phyloP scores from a whole-genome alignment of 2,329 filamentous ascomycete species.

The Fusarium euwallaceae region DNA sequence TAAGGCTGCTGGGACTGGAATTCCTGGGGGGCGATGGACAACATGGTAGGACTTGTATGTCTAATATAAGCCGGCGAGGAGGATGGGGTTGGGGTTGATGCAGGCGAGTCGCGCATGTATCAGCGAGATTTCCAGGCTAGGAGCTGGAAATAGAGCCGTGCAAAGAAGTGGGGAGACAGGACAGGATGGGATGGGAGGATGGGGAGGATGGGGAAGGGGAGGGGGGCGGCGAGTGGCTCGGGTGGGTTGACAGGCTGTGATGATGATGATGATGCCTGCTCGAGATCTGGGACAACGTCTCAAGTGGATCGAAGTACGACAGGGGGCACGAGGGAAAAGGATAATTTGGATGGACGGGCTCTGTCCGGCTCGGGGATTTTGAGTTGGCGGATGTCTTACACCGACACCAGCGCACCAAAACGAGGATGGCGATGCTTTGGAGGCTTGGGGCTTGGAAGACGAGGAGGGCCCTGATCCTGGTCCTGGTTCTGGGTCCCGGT shows the following conservation, averaged over 20 bases:
- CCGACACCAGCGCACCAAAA: slow-evolving; percentile 9
- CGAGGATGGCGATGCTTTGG: slow-evolving; percentile 22
- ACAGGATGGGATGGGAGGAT: slow-evolving; percentile 36
- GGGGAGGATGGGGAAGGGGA: slow-evolving; percentile 22
- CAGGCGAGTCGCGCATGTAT: slow-evolving; percentile 50
- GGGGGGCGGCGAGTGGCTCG: slow-evolving; percentile 32
- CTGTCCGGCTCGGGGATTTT: slow-evolving; percentile 42
- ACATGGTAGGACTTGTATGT: slow-evolving; percentile 48
- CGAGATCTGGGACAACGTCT: slow-evolving; percentile 45
- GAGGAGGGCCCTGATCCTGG: slow-evolving; percentile 23
- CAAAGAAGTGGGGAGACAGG: slow-evolving; percentile 42
- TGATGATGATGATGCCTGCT: slow-evolving; percentile 42
- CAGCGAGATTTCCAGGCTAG: slow-evolving; percentile 46
- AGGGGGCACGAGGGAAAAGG: slow-evolving; percentile 26
- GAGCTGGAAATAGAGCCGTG: slow-evolving; percentile 46
- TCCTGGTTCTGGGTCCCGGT: slow-evolving; percentile 12
- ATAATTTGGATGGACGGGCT: slow-evolving; percentile 22
- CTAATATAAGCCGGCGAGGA: slow-evolving; percentile 46
- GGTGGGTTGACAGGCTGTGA: slow-evolving; percentile 35
- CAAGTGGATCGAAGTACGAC: slow-evolving; percentile 42
- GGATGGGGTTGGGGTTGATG: slow-evolving; percentile 47
- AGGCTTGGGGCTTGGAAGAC: slow-evolving; percentile 21
- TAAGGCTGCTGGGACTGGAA: slow-evolving; percentile 43
- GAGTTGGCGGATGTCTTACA: slow-evolving; percentile 46
- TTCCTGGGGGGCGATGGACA: slow-evolving; percentile 48